Conservation (phyloP, 257 asterid genomes). For the Capsicum rhomboideum region DNA sequence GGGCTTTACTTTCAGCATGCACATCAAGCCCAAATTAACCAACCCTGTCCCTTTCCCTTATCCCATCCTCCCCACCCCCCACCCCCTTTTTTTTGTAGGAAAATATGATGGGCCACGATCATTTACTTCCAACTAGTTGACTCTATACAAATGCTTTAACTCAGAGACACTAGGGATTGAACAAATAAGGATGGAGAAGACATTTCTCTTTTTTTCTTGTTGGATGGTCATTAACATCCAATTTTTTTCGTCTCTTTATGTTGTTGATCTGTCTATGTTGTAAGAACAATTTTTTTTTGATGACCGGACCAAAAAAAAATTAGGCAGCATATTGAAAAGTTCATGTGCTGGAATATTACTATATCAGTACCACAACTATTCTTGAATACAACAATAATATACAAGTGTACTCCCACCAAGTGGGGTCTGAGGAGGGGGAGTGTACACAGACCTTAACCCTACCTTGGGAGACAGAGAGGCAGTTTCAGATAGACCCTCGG, state of each 20-base stretch:
- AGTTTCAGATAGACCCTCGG: no score
- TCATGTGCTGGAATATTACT: not conserved
- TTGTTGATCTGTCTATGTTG: not conserved
- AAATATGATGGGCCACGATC: not conserved
- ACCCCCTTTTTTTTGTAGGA: not conserved
- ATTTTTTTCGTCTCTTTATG: not conserved
- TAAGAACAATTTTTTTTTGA: not conserved
- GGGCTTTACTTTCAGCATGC: not conserved
- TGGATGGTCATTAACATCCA: not conserved
- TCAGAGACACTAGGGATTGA: not conserved
- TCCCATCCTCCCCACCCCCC: no score
- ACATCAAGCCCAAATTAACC: not conserved
- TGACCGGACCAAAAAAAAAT: no score
- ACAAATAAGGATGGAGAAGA: not conserved
- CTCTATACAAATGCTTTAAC: not conserved
- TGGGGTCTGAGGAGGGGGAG: no score
- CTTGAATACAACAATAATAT: not conserved
- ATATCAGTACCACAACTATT: not conserved
- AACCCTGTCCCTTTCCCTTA: not conserved
- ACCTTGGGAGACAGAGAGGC: no score
- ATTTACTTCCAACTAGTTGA: not conserved
- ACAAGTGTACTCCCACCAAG: no score
- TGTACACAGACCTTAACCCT: no score
- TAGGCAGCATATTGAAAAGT: not conserved
- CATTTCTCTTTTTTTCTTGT: not conserved